Evolutionary conservation across 257 asterid species (phyloP), one percentile per base, ranked within the genome.

Genomic region (Nicotiana knightiana): DNA sequence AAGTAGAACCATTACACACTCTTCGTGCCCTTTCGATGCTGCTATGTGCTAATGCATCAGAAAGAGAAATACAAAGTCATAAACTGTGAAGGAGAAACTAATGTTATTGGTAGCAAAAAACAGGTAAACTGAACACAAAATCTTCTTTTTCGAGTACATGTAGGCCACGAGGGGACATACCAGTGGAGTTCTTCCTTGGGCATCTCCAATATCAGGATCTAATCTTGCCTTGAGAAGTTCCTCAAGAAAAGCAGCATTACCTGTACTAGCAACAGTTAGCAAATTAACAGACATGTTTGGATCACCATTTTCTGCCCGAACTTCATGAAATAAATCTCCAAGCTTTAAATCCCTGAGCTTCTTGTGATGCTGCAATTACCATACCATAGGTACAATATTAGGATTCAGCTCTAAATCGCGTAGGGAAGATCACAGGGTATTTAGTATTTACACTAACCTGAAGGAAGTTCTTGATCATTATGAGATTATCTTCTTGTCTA

Each of bases 191-290:
- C 87, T 91, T 77, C 99, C 97, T 64, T 87, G 86, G 4, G 92
- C 80, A 65, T 94, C 98, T 83, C 97, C 97, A 68, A 92, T 88
- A 83, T 96, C 91, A 66, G 99, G 97, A 66, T 96, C 99, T 46
- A 91, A 73, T 13, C 97, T 97, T 4, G 96, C 95, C 85, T 89
- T 90, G 24, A 96, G 97, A 66, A 96, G 97, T 87, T 92, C 99
- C 33, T 93, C 90, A 21, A 96, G 96, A 83, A 96, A 94, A 77
- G 93, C 92, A 76, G 98, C 96, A 86, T 96, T 96, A 12, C 98
- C 99, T 3, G 96, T 94, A 26, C 87, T 86, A 10, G 97, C 97
- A 57, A 96, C 96, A 4, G 93, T 91, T 11, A 92, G 82, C 93
- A 96, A 87, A 83, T 91, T 93, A 43, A 94, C 89, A 32, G 93